These are phyloP conservation scores for Plasmodium falciparum DNA, from an alignment of 169 alveolate genomes.

Conservation along the genomic window DNA sequence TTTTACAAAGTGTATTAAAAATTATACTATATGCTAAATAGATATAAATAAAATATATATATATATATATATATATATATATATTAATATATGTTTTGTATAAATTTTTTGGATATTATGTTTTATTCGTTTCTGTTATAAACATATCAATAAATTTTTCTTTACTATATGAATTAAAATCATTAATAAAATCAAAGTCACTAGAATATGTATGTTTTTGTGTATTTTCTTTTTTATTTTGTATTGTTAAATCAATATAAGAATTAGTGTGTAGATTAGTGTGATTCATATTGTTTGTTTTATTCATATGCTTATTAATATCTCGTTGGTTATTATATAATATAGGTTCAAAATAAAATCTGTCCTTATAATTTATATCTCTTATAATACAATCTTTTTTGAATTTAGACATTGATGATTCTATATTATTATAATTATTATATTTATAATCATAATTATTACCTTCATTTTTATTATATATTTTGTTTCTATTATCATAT, in stretches of 20 bases:
- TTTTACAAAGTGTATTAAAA: no score
- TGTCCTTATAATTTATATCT: neutral
- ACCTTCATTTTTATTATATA: neutral
- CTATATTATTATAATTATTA: slow-evolving; percentile 15
- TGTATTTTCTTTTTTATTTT: slow-evolving; percentile 16
- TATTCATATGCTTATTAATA: neutral
- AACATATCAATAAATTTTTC: slow-evolving; percentile 61
- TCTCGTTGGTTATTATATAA: neutral
- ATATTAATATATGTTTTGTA: neutral
- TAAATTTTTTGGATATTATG: neutral
- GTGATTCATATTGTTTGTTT: neutral
- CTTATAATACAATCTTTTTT: slow-evolving; percentile 3
- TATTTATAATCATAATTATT: neutral
- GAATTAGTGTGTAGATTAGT: slow-evolving; percentile 8
- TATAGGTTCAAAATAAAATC: slow-evolving; percentile 31
- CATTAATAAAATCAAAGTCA: slow-evolving; percentile 14
- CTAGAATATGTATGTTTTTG: slow-evolving; percentile 30
- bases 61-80: neutral
- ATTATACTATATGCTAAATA: neutral
- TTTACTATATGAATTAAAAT: slow-evolving; percentile 28
- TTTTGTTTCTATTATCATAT: slow-evolving; percentile 4
- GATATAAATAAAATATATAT: neutral
- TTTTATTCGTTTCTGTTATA: slow-evolving; percentile 34
- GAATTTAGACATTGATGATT: neutral
- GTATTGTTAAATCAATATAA: slow-evolving; percentile 24